Percentiles rank a stretch among this genome's conserved stretches.
These are phyloP conservation scores for Trichocladium antarcticum DNA, from an alignment of 495 filamentous ascomycete genomes.

Conservation along the genomic window DNA sequence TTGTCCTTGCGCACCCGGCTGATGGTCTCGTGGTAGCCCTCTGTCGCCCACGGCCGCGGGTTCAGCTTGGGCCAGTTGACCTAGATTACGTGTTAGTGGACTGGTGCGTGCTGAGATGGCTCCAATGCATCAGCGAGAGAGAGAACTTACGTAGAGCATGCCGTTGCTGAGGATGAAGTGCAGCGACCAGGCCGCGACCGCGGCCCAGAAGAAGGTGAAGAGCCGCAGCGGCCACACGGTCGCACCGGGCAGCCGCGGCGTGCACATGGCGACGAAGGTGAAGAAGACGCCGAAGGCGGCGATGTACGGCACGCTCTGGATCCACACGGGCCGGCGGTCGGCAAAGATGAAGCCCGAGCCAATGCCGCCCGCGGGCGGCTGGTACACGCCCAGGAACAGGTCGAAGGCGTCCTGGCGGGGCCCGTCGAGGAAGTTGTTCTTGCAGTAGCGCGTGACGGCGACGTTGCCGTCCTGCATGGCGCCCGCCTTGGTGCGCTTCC, in stretches of 20 bases:
- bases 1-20: conserved; percentile 62
- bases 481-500: conserved; percentile 72
- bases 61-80: conserved; percentile 97
- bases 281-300: conserved; percentile 81
- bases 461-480: conserved; percentile 72
- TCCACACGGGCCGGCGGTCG: conserved; percentile 75
- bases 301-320: conserved; percentile 85
- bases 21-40: conserved; percentile 83
- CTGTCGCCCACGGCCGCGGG: conserved; percentile 67
- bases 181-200: conserved; percentile 54
- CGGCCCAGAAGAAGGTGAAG: conserved; percentile 64
- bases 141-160: conserved; percentile 73
- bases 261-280: conserved; percentile 65
- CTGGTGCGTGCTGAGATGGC: background rate
- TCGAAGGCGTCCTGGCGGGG: conserved; percentile 92
- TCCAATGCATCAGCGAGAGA: no score
- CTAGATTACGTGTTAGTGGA: conserved; percentile 35
- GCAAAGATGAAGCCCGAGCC: conserved; percentile 60
- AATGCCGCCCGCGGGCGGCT: conserved; percentile 53
- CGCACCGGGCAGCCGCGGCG: conserved; percentile 52
- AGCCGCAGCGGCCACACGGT: conserved; percentile 66
- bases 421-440: conserved; percentile 88
- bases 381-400: conserved; percentile 77
- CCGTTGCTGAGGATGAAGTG: conserved; percentile 71
- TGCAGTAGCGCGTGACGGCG: conserved; percentile 70